Base-by-base conservation (phyloP, 176 grass and related monocot species). In the Raddia guianensis region DNA sequence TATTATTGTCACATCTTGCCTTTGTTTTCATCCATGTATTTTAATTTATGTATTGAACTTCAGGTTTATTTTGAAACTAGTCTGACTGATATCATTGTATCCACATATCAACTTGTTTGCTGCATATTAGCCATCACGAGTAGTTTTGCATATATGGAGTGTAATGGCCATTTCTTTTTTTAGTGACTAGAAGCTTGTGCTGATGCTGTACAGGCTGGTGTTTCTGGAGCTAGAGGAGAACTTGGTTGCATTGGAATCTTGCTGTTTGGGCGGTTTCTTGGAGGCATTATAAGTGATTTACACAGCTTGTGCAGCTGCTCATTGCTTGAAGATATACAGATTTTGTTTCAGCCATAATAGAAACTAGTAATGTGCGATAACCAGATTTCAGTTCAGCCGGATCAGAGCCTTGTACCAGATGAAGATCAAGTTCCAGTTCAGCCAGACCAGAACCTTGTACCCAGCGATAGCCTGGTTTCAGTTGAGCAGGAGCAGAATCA, bases 251-350 rank as follows among this genome's bases (percentile, higher is more conserved):
- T 83, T 3, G 1, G 33, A 66, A 56, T 34, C 45, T 58, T 56
- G 71, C 19, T 67, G 33, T 45, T 18, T 9, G 13, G 1, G n/a
- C 46, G 59, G n/a, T 86, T 46, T 73, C 6, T 82, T 60, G 68
- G 73, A 63, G 64, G 76, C 61, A 67, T 18, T 45, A 56, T n/a
- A 77, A 45, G 51, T 85, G 14, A 86, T 73, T 73, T 57, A 12
- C 64, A 77, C 15, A 27, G 20, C 51, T 77, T 52, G 65, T 66
- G 59, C 60, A 59, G 80, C 52, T 66, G 14, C 59, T 61, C 46
- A 51, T 55, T 78, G 68, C 86, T 90, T 79, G 88, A 82, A 82
- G 80, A 84, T 40, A 63, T n/a, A 40, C 90, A 94, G 46, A 49
- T 81, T 53, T 68, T 88, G 27, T 27, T 80, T 35, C 72, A 87